Percentiles rank a stretch among this genome's conserved stretches.
Conservation (phyloP, 2,329 filamentous ascomycete genomes). For the Paracoccidioides lutzii region DNA sequence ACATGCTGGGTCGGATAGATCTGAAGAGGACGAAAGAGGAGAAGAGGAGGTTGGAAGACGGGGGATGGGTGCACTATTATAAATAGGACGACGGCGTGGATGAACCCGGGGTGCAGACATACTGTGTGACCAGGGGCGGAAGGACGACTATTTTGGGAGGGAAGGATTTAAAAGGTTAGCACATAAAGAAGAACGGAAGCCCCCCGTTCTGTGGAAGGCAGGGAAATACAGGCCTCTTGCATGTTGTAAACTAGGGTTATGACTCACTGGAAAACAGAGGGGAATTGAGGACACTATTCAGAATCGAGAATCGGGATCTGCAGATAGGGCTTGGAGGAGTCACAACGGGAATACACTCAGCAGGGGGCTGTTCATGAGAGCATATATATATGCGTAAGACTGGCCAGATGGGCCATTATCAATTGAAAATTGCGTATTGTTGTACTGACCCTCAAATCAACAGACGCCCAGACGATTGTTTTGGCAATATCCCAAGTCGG, state of each 20-base stretch:
- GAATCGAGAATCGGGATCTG: constrained; percentile 2
- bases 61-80: constrained; percentile 21
- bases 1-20: constrained; percentile 10
- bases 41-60: constrained; percentile 17
- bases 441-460: constrained; percentile 2
- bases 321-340: neutral
- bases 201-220: neutral
- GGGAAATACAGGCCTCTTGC: too few relatives aligned
- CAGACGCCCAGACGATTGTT: neutral
- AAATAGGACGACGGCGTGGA: constrained; percentile 23
- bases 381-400: neutral
- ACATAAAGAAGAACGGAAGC: neutral
- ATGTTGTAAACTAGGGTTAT: neutral
- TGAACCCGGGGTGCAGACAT: constrained; percentile 21
- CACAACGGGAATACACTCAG: neutral
- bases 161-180: neutral
- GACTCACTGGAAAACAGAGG: neutral
- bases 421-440: neutral
- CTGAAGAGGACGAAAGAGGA: constrained; percentile 13
- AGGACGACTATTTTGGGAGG: neutral
- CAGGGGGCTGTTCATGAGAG: neutral
- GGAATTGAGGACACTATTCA: constrained; percentile 1
- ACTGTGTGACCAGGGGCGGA: constrained; percentile 10
- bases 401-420: constrained; percentile 1
- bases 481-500: neutral